Evolutionary conservation across 139 green algal species (phyloP).

Genomic region (Marvania coccoides): DNA sequence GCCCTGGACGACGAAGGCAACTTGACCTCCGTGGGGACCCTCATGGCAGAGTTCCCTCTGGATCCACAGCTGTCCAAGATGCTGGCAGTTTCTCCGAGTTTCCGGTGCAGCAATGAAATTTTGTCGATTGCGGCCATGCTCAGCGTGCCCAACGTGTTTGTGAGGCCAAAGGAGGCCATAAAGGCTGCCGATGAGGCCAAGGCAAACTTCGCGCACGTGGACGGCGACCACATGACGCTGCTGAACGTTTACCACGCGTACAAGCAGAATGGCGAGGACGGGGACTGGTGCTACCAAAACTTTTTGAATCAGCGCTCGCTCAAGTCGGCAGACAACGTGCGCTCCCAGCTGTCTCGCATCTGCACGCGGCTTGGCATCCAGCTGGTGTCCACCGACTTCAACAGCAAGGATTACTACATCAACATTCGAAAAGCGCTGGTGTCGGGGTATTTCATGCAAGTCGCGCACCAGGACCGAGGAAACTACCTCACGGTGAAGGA

Average conservation of each 20-base stretch:
- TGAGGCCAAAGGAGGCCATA: slow-evolving; percentile 79
- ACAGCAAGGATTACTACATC: slow-evolving; percentile 82
- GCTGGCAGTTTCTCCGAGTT: slow-evolving; percentile 84
- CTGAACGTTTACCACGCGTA: slow-evolving; percentile 98
- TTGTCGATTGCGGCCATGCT: slow-evolving; percentile 94
- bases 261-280: slow-evolving; percentile 82
- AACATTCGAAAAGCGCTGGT: slow-evolving; percentile 97
- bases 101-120: slow-evolving; percentile 97
- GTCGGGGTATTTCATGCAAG: slow-evolving; percentile 97
- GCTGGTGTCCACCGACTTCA: slow-evolving; percentile 83
- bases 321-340: slow-evolving; percentile 92
- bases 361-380: slow-evolving; percentile 60
- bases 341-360: slow-evolving; percentile 82
- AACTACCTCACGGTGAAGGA: slow-evolving; percentile 99
- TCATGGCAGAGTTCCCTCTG: slow-evolving; percentile 98
- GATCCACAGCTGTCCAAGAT: slow-evolving; percentile 99
- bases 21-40: slow-evolving; percentile 78
- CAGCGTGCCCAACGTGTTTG: slow-evolving; percentile 87
- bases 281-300: slow-evolving; percentile 91
- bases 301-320: slow-evolving; percentile 91
- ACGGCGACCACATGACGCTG: slow-evolving; percentile 97
- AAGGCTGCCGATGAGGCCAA: slow-evolving; percentile 95
- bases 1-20: slow-evolving; percentile 97
- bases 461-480: slow-evolving; percentile 88
- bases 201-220: slow-evolving; percentile 87